Evolutionary conservation across 805 yeast genomes (phyloP).

Genomic region (Nakazawaea ernobii): DNA sequence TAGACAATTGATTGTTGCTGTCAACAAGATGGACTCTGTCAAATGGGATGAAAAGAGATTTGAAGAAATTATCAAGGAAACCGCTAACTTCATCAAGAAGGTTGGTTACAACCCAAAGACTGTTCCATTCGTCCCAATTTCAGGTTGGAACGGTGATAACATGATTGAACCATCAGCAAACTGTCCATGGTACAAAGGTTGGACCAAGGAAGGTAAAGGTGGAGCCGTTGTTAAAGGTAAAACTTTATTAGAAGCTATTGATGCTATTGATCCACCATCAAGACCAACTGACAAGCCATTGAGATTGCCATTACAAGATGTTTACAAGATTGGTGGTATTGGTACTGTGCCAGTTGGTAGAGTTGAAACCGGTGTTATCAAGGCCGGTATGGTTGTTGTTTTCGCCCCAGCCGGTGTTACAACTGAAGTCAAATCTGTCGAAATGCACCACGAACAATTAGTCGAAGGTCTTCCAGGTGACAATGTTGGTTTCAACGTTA

Average conservation of each 20-base stretch:
- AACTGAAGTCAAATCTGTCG: conserved; percentile 86
- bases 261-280: conserved; percentile 71
- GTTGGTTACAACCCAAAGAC: conserved; percentile 80
- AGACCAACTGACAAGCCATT: conserved; percentile 85
- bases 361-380: conserved; percentile 88
- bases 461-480: conserved; percentile 85
- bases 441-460: conserved; percentile 81
- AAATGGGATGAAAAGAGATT: conserved; percentile 81
- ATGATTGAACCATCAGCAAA: conserved; percentile 78
- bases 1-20: conserved; percentile 78
- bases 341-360: conserved; percentile 93
- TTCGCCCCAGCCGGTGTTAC: conserved; percentile 89
- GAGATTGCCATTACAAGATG: conserved; percentile 87
- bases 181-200: conserved; percentile 88
- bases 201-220: conserved; percentile 76
- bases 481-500: conserved; percentile 86
- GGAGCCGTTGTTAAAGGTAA: conserved; percentile 62
- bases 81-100: conserved; percentile 76
- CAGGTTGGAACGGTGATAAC: conserved; percentile 93
- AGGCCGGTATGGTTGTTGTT: conserved; percentile 86
- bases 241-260: conserved; percentile 82
- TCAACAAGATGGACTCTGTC: conserved; percentile 93
- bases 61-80: conserved; percentile 72
- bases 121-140: conserved; percentile 84
- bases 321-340: conserved; percentile 89